Conservation (phyloP, 2,329 filamentous ascomycete species). For the Hysterium pulicare region DNA sequence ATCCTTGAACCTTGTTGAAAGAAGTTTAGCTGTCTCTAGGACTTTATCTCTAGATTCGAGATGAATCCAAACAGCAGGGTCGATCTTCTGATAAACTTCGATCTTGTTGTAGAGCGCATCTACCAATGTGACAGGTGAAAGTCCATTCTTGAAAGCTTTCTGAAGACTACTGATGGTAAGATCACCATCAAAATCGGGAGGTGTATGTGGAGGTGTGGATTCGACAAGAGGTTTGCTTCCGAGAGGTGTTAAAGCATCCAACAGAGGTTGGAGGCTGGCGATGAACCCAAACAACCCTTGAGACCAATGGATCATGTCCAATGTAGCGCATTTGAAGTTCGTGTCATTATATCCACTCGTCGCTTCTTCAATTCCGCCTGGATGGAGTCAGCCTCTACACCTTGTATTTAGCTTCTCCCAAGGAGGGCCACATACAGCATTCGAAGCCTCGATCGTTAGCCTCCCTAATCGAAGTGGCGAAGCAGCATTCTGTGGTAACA, state of each 20-base stretch:
- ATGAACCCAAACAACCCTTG: conserved; percentile 54
- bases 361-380: conserved; percentile 40
- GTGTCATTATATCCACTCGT: conserved; percentile 49
- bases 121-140: conserved; percentile 44
- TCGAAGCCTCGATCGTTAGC: conserved; percentile 61
- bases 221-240: conserved; percentile 1
- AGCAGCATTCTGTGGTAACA: conserved; percentile 59
- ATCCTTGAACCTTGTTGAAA: conserved; percentile 40
- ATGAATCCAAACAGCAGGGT: conserved; percentile 53
- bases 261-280: conserved; percentile 42
- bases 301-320: conserved; percentile 51
- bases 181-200: conserved; percentile 40
- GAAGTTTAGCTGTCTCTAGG: conserved; percentile 39
- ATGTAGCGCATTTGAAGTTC: conserved; percentile 44
- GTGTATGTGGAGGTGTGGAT: conserved; percentile 32
- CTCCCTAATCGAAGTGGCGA: conserved; percentile 55
- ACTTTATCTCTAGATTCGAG: conserved; percentile 39
- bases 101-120: conserved; percentile 48
- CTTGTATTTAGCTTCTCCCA: too few species aligned
- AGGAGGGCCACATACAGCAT: conserved; percentile 50
- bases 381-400: conserved; percentile 20
- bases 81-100: conserved; percentile 45
- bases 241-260: conserved; percentile 23
- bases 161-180: conserved; percentile 45
- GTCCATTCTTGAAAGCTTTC: conserved; percentile 42